A percentile compares a stretch with the other conserved stretches of the same genome.
phyloP scores from a whole-genome alignment of 768 basidiomycete genomes.

The Podaxis rugospora region DNA sequence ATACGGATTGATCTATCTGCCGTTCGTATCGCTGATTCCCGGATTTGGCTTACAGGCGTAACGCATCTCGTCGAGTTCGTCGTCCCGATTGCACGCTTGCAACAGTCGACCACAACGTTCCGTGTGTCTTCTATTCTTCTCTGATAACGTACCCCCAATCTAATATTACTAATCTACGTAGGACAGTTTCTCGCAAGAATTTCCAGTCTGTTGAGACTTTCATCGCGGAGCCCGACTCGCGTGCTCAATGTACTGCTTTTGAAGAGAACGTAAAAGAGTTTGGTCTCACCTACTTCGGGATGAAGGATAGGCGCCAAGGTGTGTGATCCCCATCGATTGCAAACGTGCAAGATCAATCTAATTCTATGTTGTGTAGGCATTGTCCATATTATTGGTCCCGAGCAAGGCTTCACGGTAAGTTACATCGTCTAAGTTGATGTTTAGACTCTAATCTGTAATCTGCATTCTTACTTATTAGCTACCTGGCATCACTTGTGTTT shows the following conservation, averaged over 20 bases:
- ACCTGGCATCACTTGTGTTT: slow-evolving; percentile 79
- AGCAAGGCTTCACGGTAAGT: slow-evolving; percentile 85
- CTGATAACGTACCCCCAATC: not conserved
- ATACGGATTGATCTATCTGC: not conserved
- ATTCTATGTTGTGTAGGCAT: slow-evolving; percentile 44
- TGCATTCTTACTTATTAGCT: slow-evolving; percentile 35
- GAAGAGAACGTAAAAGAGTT: slow-evolving; percentile 92
- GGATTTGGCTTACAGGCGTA: slow-evolving; percentile 41
- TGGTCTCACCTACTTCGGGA: slow-evolving; percentile 87
- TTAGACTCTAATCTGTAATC: not conserved
- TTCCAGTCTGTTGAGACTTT: slow-evolving; percentile 69
- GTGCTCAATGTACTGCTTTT: slow-evolving; percentile 77
- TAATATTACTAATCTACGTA: slow-evolving; percentile 21
- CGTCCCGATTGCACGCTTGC: slow-evolving; percentile 87
- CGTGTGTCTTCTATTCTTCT: slow-evolving; percentile 44
- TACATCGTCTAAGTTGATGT: not conserved
- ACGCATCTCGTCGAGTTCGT: slow-evolving; percentile 72
- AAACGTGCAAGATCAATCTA: slow-evolving; percentile 11
- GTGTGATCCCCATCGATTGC: slow-evolving; percentile 5
- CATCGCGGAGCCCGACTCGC: slow-evolving; percentile 80
- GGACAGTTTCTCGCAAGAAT: slow-evolving; percentile 70
- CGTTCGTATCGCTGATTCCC: slow-evolving; percentile 10
- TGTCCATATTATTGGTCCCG: slow-evolving; percentile 88
- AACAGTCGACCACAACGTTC: slow-evolving; percentile 86
- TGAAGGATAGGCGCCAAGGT: slow-evolving; percentile 89